These are phyloP conservation scores for Magnaporthiopsis incrustans DNA, from an alignment of 2,329 filamentous ascomycete genomes.

Conservation along the genomic window DNA sequence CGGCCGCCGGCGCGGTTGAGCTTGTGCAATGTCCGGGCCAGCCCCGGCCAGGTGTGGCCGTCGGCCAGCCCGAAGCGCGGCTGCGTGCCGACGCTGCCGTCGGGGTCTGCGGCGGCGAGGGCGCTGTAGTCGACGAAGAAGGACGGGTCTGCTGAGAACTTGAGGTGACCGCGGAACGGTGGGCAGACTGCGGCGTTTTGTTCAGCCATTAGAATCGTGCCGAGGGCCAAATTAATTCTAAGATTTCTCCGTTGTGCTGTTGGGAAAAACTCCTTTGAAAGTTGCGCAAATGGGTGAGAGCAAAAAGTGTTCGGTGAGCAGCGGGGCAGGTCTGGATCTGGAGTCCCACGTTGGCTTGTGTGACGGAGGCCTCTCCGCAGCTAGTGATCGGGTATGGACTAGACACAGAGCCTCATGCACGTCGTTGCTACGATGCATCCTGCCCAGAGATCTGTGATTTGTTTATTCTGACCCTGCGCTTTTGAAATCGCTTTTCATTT, in stretches of 20 bases:
- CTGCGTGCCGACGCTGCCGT: background rate
- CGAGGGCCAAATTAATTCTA: no score
- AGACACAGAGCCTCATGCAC: background rate
- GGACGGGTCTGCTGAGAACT: constrained; percentile 29
- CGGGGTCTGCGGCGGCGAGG: background rate
- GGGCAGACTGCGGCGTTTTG: background rate
- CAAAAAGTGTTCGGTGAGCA: background rate
- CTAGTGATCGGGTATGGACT: no score
- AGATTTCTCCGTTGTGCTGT: no score
- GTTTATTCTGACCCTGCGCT: no score
- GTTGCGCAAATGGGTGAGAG: background rate
- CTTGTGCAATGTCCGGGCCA: background rate
- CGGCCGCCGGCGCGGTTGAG: background rate
- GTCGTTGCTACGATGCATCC: background rate
- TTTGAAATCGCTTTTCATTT: background rate
- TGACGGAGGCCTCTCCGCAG: background rate
- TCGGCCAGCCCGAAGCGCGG: constrained; percentile 1
- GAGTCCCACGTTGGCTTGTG: no score
- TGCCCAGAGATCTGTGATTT: background rate
- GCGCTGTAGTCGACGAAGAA: constrained; percentile 39
- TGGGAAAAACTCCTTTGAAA: background rate
- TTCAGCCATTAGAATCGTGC: background rate
- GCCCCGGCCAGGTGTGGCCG: background rate
- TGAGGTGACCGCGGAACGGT: constrained; percentile 10
- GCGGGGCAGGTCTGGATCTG: background rate